These are phyloP conservation scores for Neurospora sp. DNA, from an alignment of 2,329 filamentous ascomycete genomes.

Conservation along the genomic window DNA sequence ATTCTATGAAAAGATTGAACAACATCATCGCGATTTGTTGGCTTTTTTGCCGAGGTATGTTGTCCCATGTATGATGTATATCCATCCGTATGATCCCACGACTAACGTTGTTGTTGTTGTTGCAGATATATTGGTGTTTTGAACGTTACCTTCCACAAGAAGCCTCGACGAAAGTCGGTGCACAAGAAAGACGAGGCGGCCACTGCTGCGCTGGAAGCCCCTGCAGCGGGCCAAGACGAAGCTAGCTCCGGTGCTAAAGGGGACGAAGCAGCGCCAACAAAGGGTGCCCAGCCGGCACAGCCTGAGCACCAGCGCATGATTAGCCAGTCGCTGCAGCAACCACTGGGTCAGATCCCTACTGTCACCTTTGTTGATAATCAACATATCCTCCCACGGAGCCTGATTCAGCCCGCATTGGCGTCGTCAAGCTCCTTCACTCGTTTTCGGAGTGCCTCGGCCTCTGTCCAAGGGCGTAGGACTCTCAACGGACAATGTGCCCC, in stretches of 20 bases:
- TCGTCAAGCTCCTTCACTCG: slow-evolving; percentile 21
- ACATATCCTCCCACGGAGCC: slow-evolving; percentile 79
- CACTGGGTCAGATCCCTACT: slow-evolving; percentile 62
- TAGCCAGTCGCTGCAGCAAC: slow-evolving; percentile 65
- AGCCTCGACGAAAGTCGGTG: slow-evolving; percentile 53
- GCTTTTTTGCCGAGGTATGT: slow-evolving; percentile 78
- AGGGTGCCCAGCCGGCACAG: slow-evolving; percentile 13
- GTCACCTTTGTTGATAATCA: slow-evolving; percentile 91
- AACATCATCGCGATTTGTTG: slow-evolving; percentile 78
- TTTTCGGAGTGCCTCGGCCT: slow-evolving; percentile 27
- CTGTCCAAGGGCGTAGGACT: slow-evolving; percentile 10
- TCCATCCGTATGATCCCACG: slow-evolving; percentile 5
- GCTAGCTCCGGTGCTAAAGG: slow-evolving; percentile 12
- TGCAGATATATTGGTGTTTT: slow-evolving; percentile 87
- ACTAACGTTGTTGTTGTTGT: slow-evolving; percentile 6
- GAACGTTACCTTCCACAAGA: slow-evolving; percentile 90
- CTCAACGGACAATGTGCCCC: slow-evolving; percentile 7
- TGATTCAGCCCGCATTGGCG: slow-evolving; percentile 52
- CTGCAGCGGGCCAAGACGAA: slow-evolving; percentile 24
- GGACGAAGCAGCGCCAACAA: slow-evolving; percentile 11
- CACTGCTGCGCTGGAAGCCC: slow-evolving; percentile 23
- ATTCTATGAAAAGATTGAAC: slow-evolving; percentile 95
- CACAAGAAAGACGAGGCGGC: slow-evolving; percentile 38
- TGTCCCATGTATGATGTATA: slow-evolving; percentile 14
- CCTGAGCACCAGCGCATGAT: slow-evolving; percentile 34